phyloP scores from a whole-genome alignment of 2,329 filamentous ascomycete species.

The Aureobasidium lini region DNA sequence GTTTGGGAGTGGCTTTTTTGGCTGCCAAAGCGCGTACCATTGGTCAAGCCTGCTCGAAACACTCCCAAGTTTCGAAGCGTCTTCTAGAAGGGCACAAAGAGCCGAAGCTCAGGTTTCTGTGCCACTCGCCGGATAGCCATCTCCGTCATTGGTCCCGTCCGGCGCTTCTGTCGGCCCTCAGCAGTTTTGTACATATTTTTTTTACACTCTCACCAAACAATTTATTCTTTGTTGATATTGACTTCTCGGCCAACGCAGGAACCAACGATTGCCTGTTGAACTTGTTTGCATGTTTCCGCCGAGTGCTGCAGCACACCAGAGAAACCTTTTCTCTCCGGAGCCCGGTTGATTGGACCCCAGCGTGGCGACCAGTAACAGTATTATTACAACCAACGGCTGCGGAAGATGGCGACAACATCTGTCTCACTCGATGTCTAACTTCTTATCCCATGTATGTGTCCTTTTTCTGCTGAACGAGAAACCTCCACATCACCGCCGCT shows the following conservation, averaged over 20 bases:
- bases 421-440: slow-evolving; percentile 11
- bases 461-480: background rate
- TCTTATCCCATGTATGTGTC: background rate
- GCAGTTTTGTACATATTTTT: background rate
- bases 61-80: slow-evolving; percentile 8
- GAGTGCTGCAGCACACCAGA: background rate
- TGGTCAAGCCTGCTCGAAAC: slow-evolving; percentile 1
- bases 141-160: slow-evolving; percentile 1
- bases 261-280: background rate
- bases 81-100: slow-evolving; percentile 10
- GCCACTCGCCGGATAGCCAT: background rate
- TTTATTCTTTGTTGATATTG: background rate
- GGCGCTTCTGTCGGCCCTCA: slow-evolving; percentile 9
- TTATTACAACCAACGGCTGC: slow-evolving; percentile 9
- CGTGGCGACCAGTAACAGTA: slow-evolving; percentile 10
- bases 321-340: background rate
- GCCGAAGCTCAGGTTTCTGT: slow-evolving; percentile 2
- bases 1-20: background rate
- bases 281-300: background rate
- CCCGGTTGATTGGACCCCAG: slow-evolving; percentile 3
- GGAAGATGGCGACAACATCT: slow-evolving; percentile 5
- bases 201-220: background rate
- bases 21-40: background rate
- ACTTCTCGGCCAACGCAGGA: background rate
- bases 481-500: slow-evolving; percentile 1